Evolutionary conservation across 257 asterid genomes (phyloP).

Genomic region (Plantago elongata): DNA sequence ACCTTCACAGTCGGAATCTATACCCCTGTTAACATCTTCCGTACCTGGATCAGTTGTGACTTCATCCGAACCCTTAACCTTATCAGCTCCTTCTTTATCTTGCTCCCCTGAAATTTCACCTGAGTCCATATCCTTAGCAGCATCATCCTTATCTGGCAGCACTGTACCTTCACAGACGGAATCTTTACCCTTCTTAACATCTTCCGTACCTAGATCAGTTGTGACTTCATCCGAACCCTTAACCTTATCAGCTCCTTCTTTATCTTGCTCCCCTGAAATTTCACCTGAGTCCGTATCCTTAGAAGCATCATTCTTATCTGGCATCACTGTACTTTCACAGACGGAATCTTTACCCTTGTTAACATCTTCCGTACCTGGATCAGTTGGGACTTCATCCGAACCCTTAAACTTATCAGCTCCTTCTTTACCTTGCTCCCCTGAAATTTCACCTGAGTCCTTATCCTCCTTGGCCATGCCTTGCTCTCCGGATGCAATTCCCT

Average conservation of each 20-base stretch:
- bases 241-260: background rate
- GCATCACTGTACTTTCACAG: background rate
- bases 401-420: background rate
- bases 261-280: slow-evolving; percentile 11
- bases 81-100: background rate
- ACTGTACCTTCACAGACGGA: background rate
- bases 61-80: background rate
- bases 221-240: background rate
- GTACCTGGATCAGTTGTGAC: background rate
- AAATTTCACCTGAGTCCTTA: slow-evolving; percentile 9
- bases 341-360: slow-evolving; percentile 17
- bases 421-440: slow-evolving; percentile 8
- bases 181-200: slow-evolving; percentile 14
- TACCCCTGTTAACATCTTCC: slow-evolving; percentile 7
- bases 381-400: background rate
- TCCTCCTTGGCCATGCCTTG: background rate
- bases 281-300: slow-evolving; percentile 5
- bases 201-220: background rate
- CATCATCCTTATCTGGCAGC: slow-evolving; percentile 14
- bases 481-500: background rate
- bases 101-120: slow-evolving; percentile 15
- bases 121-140: background rate
- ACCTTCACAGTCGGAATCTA: slow-evolving; percentile 8
- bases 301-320: slow-evolving; percentile 2
- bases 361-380: background rate